These are phyloP conservation scores for Acanthamoeba castellanii DNA, from an alignment of 208 protist genomes.

Conservation along the genomic window DNA sequence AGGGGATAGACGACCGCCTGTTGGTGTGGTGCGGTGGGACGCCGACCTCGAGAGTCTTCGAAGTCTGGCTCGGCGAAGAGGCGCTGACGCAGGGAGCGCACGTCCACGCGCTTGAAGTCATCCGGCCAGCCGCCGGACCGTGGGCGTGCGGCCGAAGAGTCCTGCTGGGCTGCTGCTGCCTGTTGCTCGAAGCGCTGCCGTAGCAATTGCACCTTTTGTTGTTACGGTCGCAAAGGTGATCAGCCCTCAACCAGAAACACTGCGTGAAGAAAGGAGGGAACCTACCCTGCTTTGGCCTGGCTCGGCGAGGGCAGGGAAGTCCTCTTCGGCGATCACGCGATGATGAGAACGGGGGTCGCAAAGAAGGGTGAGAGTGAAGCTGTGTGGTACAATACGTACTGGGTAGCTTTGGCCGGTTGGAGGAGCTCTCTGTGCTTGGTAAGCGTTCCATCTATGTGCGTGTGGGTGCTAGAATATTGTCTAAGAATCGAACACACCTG, in stretches of 20 bases:
- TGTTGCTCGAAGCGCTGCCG: slow-evolving; percentile 23
- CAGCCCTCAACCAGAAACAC: background rate
- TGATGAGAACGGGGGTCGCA: no score
- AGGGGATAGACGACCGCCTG: background rate
- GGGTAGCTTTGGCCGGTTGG: no score
- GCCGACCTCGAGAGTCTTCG: background rate
- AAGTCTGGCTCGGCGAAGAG: slow-evolving; percentile 22
- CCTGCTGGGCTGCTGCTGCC: background rate
- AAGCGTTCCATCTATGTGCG: no score
- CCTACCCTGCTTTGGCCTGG: background rate
- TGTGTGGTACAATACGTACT: no score
- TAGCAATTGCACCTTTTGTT: background rate
- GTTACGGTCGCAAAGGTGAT: no score
- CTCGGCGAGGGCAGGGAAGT: background rate
- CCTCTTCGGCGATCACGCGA: background rate
- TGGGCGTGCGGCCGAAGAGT: background rate
- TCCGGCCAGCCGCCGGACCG: background rate
- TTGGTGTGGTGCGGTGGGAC: background rate
- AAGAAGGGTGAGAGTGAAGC: no score
- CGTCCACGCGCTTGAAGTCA: slow-evolving; percentile 39
- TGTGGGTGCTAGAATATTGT: no score
- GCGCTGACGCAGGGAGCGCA: background rate
- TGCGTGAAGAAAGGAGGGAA: background rate
- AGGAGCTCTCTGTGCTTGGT: no score
- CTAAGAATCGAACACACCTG: no score